These are phyloP conservation scores for Fusarium mangiferae DNA, from an alignment of 2,329 filamentous ascomycete genomes.

Conservation along the genomic window DNA sequence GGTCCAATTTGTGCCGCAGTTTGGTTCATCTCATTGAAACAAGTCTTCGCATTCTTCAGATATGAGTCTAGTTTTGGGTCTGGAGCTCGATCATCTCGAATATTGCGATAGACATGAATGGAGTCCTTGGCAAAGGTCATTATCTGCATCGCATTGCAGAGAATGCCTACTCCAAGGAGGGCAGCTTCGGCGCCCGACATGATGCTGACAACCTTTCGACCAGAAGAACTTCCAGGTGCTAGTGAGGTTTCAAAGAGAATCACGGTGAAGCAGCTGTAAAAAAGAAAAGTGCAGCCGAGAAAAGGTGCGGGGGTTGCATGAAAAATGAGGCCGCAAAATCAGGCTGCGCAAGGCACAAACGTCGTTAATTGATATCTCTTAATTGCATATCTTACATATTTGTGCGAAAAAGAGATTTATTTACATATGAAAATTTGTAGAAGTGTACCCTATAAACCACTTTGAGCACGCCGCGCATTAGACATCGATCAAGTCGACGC, in stretches of 20 bases:
- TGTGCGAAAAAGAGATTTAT: accelerated
- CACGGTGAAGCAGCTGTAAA: neutral
- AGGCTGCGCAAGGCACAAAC: neutral
- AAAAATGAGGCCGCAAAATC: neutral
- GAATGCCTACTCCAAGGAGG: neutral
- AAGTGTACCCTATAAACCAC: too few species aligned
- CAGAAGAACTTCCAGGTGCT: accelerated
- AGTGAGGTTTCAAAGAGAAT: too few species aligned
- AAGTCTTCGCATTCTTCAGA: neutral
- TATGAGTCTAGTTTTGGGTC: neutral
- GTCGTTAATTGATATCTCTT: neutral
- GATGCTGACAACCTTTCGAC: accelerated
- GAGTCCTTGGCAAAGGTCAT: neutral
- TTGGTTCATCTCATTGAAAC: neutral
- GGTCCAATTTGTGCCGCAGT: accelerated
- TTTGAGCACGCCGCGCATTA: too few species aligned
- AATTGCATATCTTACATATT: neutral
- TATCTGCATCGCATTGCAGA: neutral
- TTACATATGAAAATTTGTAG: too few species aligned
- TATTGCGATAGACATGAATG: neutral
- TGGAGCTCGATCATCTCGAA: neutral
- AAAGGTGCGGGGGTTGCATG: neutral
- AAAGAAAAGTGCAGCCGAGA: too few species aligned
- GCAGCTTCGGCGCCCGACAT: neutral
- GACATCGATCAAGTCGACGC: accelerated